A percentile compares a stretch with the other conserved stretches of the same genome.
phyloP scores from a whole-genome alignment of 2,329 filamentous ascomycete genomes.

The Neofusicoccum cordaticola region DNA sequence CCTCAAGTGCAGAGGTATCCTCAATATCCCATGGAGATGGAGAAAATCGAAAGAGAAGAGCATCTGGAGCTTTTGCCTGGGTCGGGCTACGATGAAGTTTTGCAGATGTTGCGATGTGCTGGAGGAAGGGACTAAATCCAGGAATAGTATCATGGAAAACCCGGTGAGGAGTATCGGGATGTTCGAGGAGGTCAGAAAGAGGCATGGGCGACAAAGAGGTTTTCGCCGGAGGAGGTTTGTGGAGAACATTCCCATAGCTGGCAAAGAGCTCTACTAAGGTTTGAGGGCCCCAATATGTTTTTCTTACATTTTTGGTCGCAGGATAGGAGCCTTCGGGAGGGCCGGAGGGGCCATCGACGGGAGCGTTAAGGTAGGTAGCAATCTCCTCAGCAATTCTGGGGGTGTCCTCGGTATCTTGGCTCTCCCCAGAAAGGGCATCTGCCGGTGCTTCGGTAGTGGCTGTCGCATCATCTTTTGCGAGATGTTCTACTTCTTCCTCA shows the following conservation, averaged over 20 bases:
- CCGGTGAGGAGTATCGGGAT: background rate
- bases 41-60: conserved; percentile 7
- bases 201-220: background rate
- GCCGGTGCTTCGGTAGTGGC: background rate
- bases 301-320: background rate
- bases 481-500: background rate
- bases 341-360: too few species aligned
- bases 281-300: background rate
- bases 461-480: too few species aligned
- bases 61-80: background rate
- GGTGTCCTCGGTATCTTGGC: background rate
- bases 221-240: background rate
- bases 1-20: conserved; percentile 2
- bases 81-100: background rate
- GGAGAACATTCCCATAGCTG: conserved; percentile 1
- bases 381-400: background rate
- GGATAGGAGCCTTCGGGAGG: background rate
- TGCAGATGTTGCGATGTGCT: background rate
- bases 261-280: background rate
- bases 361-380: background rate
- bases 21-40: conserved; percentile 10
- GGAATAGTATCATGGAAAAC: conserved; percentile 4
- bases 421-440: background rate
- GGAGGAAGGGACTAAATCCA: conserved; percentile 2
- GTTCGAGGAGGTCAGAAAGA: background rate